Conservation (phyloP, 805 yeast genomes). For the Maudiozyma barnettii region DNA sequence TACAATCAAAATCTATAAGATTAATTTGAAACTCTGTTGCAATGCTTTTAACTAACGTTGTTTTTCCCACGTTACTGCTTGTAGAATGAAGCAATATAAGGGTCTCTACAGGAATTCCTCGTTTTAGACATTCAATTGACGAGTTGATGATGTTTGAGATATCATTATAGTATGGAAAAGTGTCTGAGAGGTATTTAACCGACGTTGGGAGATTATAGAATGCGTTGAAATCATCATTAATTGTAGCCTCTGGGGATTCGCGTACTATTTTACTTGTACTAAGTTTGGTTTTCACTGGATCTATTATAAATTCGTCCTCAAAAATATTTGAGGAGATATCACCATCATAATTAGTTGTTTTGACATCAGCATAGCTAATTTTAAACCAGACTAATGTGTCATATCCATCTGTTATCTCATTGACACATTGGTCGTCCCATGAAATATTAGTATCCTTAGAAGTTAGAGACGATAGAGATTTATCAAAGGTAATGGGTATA, state of each 20-base stretch:
- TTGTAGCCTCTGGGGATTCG: slow-evolving; percentile 12
- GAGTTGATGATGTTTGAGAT: slow-evolving; percentile 49
- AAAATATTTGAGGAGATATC: neutral
- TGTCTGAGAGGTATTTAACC: slow-evolving; percentile 29
- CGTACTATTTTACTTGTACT: slow-evolving; percentile 52
- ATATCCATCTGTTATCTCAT: slow-evolving; percentile 27
- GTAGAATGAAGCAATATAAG: slow-evolving; percentile 59
- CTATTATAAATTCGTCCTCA: slow-evolving; percentile 29
- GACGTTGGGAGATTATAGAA: slow-evolving; percentile 38
- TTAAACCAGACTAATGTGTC: slow-evolving; percentile 82
- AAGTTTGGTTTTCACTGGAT: slow-evolving; percentile 57
- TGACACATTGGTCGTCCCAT: neutral
- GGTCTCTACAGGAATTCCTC: slow-evolving; percentile 40
- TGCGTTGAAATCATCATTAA: slow-evolving; percentile 33
- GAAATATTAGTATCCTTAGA: neutral
- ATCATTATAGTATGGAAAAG: slow-evolving; percentile 41
- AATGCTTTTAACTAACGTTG: slow-evolving; percentile 47
- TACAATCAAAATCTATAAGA: slow-evolving; percentile 58
- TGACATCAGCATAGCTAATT: slow-evolving; percentile 39
- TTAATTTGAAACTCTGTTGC: slow-evolving; percentile 56
- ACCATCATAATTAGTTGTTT: slow-evolving; percentile 7
- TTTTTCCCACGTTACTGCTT: slow-evolving; percentile 72
- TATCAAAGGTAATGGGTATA: slow-evolving; percentile 69
- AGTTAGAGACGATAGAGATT: slow-evolving; percentile 12
- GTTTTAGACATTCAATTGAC: slow-evolving; percentile 27